Conservation (phyloP, 2,329 filamentous ascomycete genomes). For the Phyllosticta citriasiana region DNA sequence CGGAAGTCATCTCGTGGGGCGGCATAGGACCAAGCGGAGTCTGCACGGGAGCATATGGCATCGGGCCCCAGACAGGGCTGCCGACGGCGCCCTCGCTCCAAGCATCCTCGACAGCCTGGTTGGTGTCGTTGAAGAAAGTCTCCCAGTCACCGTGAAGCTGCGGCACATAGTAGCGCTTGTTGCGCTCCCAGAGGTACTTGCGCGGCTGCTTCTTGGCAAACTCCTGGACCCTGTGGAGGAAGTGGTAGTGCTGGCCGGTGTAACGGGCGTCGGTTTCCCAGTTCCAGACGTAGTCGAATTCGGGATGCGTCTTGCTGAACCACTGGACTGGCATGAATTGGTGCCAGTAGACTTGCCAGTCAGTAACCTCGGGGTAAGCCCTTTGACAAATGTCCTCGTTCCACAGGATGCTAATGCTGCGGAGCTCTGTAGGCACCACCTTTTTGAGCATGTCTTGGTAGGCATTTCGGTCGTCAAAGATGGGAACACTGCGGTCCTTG, state of each 20-base stretch:
- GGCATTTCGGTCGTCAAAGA: conserved; percentile 49
- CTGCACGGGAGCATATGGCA: conserved; percentile 58
- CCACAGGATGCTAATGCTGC: conserved; percentile 63
- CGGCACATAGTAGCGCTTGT: conserved; percentile 47
- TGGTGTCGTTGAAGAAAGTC: conserved; percentile 34
- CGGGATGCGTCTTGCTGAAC: conserved; percentile 64
- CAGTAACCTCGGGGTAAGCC: conserved; percentile 39
- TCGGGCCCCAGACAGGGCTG: conserved; percentile 73
- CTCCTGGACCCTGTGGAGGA: conserved; percentile 54
- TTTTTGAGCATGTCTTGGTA: conserved; percentile 52
- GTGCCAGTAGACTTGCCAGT: conserved; percentile 41
- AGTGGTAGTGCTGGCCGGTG: conserved; percentile 72
- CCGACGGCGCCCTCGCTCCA: conserved; percentile 26
- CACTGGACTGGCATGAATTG: conserved; percentile 68
- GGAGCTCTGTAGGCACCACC: conserved; percentile 59
- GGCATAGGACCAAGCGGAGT: conserved; percentile 69
- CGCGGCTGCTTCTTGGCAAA: conserved; percentile 46
- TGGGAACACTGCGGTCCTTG: conserved; percentile 44
- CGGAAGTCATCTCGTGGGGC: conserved; percentile 62
- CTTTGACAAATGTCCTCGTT: conserved; percentile 46
- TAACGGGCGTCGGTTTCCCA: conserved; percentile 78
- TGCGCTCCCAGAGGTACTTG: conserved; percentile 50
- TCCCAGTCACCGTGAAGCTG: conserved; percentile 41
- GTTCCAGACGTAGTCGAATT: conserved; percentile 74
- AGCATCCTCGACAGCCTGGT: conserved; percentile 31